Evolutionary conservation across 1,139 yeast species (phyloP).

Genomic region (Yamadazyma buinensis): DNA sequence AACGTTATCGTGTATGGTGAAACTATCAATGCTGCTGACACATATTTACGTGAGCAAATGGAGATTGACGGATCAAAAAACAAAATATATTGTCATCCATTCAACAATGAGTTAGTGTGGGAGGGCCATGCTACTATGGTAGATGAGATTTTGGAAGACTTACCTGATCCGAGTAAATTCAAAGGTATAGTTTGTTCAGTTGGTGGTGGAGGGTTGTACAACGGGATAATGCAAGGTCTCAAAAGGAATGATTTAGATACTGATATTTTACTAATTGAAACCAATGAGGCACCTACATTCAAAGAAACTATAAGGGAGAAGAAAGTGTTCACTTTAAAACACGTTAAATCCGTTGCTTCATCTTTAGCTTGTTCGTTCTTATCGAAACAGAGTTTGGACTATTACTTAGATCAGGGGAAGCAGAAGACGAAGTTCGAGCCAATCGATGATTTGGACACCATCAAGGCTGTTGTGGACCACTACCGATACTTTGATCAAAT

Average conservation of each 20-base stretch:
- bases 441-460: constrained; percentile 36
- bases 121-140: constrained; percentile 37
- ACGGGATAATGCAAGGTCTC: constrained; percentile 34
- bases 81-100: constrained; percentile 40
- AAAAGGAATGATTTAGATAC: constrained; percentile 17
- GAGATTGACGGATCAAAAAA: constrained; percentile 14
- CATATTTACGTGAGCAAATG: constrained; percentile 21
- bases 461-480: constrained; percentile 25
- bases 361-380: constrained; percentile 40
- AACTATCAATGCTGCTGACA: constrained; percentile 38
- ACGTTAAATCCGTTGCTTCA: constrained; percentile 34
- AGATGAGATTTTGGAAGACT: constrained; percentile 27
- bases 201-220: constrained; percentile 44
- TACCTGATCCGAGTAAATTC: constrained; percentile 19
- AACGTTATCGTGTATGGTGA: constrained; percentile 28
- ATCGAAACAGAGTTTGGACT: constrained; percentile 25
- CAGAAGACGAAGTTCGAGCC: constrained; percentile 20
- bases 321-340: constrained; percentile 23
- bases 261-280: constrained; percentile 33
- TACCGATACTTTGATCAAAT: constrained; percentile 21
- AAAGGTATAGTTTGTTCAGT: constrained; percentile 39
- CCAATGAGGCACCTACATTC: constrained; percentile 38
- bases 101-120: constrained; percentile 37
- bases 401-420: constrained; percentile 17
- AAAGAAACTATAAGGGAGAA: constrained; percentile 27